Percentiles rank a stretch among this genome's conserved stretches.
phyloP scores from a whole-genome alignment of 148 eudicot genomes.

The Rhododendron mucronatum region DNA sequence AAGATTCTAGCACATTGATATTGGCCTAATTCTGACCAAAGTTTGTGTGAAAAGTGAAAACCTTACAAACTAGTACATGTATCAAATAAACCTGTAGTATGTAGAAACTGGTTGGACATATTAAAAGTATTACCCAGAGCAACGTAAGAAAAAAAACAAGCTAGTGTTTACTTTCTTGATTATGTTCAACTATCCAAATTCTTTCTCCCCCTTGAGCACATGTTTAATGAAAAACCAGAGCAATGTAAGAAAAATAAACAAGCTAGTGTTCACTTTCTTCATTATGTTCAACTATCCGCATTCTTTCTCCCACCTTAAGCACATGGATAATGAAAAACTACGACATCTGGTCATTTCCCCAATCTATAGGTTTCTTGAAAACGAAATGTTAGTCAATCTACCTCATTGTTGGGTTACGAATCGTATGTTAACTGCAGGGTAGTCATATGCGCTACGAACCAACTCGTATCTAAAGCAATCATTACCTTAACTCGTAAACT shows the following conservation, averaged over 20 bases:
- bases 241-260: neutral
- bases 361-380: neutral
- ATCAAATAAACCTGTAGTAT: neutral
- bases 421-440: neutral
- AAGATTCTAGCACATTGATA: neutral
- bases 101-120: neutral
- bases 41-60: neutral
- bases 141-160: neutral
- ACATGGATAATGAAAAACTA: neutral
- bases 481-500: neutral
- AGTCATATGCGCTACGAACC: neutral
- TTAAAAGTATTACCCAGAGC: neutral
- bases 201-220: neutral
- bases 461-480: neutral
- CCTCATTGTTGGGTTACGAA: neutral
- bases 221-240: neutral
- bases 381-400: neutral
- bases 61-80: no score
- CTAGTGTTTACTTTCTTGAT: neutral
- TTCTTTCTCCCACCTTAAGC: neutral
- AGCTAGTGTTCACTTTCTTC: neutral
- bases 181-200: neutral
- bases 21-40: neutral
- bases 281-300: neutral
- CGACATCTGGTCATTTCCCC: neutral